Evolutionary conservation across 164 flowering plant species (phyloP).

Genomic region (Vitis amurensis): DNA sequence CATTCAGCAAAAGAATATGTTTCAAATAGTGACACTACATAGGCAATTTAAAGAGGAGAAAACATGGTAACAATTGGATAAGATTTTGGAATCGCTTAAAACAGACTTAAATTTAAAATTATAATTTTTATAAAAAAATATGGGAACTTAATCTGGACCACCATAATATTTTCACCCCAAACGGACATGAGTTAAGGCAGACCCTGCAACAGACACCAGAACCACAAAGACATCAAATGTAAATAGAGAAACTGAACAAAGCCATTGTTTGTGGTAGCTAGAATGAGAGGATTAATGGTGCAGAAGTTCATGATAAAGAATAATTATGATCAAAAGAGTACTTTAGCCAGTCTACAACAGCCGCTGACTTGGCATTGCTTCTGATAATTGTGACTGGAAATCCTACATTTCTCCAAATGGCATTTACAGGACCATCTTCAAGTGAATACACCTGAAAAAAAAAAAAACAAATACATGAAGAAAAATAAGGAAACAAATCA

Average conservation of each 20-base stretch:
- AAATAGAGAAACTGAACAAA: neutral
- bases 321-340: conserved; percentile 34
- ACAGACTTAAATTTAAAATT: neutral
- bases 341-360: conserved; percentile 82
- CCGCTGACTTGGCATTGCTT: conserved; percentile 27
- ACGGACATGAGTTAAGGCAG: no score
- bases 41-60: neutral
- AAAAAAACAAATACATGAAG: neutral
- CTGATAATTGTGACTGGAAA: conserved; percentile 54
- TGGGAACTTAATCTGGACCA: neutral
- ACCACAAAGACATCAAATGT: neutral
- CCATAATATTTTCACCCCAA: neutral
- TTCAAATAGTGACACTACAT: no score
- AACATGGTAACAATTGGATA: neutral
- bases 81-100: neutral
- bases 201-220: neutral
- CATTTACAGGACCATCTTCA: conserved; percentile 72
- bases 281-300: neutral
- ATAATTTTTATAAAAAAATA: neutral
- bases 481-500: no score
- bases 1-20: no score
- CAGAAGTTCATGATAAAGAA: neutral
- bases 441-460: conserved; percentile 71
- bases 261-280: neutral
- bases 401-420: conserved; percentile 65